Base-by-base conservation (phyloP, 208 protist genomes). In the Leishmania tropica region DNA sequence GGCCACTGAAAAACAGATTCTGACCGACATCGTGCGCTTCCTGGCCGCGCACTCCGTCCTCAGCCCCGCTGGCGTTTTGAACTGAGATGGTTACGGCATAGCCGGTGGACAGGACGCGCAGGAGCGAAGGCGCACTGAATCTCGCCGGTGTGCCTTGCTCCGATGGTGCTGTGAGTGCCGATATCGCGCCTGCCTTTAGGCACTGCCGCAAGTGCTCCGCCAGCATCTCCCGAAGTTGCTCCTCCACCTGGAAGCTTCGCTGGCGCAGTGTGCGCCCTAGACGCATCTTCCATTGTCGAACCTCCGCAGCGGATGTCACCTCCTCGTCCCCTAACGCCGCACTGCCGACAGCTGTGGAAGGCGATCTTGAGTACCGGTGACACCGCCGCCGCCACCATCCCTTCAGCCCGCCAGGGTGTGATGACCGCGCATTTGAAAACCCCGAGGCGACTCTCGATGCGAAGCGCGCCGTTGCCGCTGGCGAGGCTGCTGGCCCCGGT, bases 51-150 rank as follows among this genome's bases (percentile, higher is more conserved):
- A 45, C 68, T 48, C 45, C n/a, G 45, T 24, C 71, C 11, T 56
- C 47, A 13, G n/a, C 28, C 7, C 24, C 10, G 47, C 47, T 24
- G n/a, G 28, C 35, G 24, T 31, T n/a, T n/a, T 76, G 60, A 45
- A 75, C 31, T 1, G n/a, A 47, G 35, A 84, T n/a, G 6, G 76
- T 84, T 1, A 74, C 76, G 17, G 81, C 76, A 42, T 77, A 84
- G 13, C 81, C 81, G 19, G 81, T 54, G 21, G 81, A 76, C 42
- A 84, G 45, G 3, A 80, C 58, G 7, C 58, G 76, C 31, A 80
- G 54, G 40, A 67, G 47, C 17, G 53, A 45, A 17, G 73, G 35
- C 53, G 73, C 53, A 58, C 48, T 17, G 73, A 47, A 6, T 58
- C 2, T 45, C 70, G 10, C 68, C 67, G 67, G 40, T 48, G 67